Percentiles rank a stretch among this genome's conserved stretches.
phyloP scores from a whole-genome alignment of 1,284 basidiomycete genomes.

The Leccinum brunneo-olivaceum region DNA sequence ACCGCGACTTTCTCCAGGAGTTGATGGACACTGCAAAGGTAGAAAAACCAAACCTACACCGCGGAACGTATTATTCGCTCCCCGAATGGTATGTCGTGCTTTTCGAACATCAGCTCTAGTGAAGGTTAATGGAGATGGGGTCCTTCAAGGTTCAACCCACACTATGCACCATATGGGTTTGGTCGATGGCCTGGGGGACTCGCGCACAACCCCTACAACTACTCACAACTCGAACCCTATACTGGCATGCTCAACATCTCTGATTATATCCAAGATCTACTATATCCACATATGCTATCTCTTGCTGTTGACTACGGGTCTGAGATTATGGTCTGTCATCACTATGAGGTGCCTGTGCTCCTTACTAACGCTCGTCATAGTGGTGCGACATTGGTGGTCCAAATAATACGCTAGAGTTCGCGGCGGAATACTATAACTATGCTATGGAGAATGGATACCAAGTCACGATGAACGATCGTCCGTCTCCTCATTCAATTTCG shows the following conservation, averaged over 20 bases:
- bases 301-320: conserved; percentile 45
- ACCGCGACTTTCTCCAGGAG: conserved; percentile 48
- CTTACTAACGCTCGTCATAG: conserved; percentile 20
- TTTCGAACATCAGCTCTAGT: no score
- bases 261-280: conserved; percentile 49
- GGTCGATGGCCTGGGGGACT: conserved; percentile 46
- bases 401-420: conserved; percentile 42
- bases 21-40: conserved; percentile 44
- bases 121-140: not conserved
- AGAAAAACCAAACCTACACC: conserved; percentile 43
- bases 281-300: conserved; percentile 51
- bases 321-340: conserved; percentile 45
- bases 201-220: conserved; percentile 46
- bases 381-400: conserved; percentile 61
- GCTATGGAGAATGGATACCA: conserved; percentile 42
- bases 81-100: conserved; percentile 42
- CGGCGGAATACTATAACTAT: conserved; percentile 46
- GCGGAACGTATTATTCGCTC: conserved; percentile 47
- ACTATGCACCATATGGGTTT: conserved; percentile 47
- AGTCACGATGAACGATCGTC: conserved; percentile 52
- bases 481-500: conserved; percentile 8
- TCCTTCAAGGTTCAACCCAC: conserved; percentile 44
- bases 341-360: not conserved
- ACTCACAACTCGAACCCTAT: conserved; percentile 45
- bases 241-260: conserved; percentile 43